Conservation (phyloP, 2,329 filamentous ascomycete species). For the Thelonectria discophora region DNA sequence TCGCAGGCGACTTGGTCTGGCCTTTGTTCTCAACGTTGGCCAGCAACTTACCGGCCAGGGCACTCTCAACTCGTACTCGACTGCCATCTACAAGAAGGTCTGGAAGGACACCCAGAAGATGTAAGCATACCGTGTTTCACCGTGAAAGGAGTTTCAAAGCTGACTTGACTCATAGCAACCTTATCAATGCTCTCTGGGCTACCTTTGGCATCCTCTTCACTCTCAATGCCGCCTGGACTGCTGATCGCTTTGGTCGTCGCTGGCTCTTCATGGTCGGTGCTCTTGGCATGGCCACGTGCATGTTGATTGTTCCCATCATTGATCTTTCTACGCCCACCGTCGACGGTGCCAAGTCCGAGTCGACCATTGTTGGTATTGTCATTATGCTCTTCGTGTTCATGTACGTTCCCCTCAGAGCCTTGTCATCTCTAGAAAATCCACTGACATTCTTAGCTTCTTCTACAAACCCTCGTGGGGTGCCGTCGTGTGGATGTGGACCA, state of each 20-base stretch:
- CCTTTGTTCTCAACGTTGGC: constrained; percentile 73
- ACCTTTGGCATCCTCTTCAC: constrained; percentile 79
- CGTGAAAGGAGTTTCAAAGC: not conserved
- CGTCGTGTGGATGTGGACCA: constrained; percentile 76
- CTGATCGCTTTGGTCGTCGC: constrained; percentile 75
- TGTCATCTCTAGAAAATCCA: not conserved
- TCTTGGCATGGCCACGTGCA: constrained; percentile 74
- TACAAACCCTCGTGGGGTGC: constrained; percentile 77
- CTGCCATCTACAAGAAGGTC: constrained; percentile 77
- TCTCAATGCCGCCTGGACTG: constrained; percentile 76
- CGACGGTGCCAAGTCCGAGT: constrained; percentile 62
- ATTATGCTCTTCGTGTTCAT: constrained; percentile 72
- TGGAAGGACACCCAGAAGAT: constrained; percentile 68
- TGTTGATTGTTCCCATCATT: constrained; percentile 67
- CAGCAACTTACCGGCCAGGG: constrained; percentile 79
- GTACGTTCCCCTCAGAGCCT: constrained; percentile 22
- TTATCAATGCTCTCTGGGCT: constrained; percentile 79
- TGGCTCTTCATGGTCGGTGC: constrained; percentile 75
- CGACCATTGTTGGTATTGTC: constrained; percentile 72
- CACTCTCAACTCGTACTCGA: constrained; percentile 76
- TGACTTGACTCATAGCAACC: constrained; percentile 49
- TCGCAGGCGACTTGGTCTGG: constrained; percentile 71
- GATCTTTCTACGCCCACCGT: constrained; percentile 61
- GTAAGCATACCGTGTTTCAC: constrained; percentile 15
- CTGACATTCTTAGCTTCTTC: constrained; percentile 56